Evolutionary conservation across 1,284 basidiomycete genomes (phyloP).

Genomic region (Puccinia hordei): DNA sequence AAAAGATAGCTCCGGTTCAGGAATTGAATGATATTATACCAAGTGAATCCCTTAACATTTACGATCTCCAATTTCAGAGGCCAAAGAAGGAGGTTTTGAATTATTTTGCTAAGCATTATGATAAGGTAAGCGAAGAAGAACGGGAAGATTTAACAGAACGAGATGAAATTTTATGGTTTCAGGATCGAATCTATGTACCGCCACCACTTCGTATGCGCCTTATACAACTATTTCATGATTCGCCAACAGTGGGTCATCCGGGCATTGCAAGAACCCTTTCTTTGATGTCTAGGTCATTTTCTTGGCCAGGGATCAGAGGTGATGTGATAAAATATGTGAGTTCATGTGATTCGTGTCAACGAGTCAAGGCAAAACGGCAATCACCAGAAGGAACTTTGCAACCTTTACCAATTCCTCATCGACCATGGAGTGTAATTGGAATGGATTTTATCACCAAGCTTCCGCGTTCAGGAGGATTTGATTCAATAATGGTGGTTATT

Average conservation of each 20-base stretch:
- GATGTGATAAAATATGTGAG: background rate
- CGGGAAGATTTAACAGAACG: too few relatives aligned
- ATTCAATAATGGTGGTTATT: too few relatives aligned
- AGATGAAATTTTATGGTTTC: background rate
- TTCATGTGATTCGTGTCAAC: constrained; percentile 59
- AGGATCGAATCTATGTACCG: background rate
- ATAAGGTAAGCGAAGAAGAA: too few relatives aligned
- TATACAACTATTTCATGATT: background rate
- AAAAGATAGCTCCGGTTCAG: too few relatives aligned
- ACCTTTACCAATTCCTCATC: too few relatives aligned
- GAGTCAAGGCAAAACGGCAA: constrained; percentile 51
- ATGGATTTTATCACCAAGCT: background rate
- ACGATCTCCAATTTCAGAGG: too few relatives aligned
- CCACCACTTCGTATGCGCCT: background rate
- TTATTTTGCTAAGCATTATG: too few relatives aligned
- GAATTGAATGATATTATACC: background rate
- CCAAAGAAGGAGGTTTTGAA: too few relatives aligned
- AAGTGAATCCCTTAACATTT: background rate
- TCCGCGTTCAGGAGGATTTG: too few relatives aligned
- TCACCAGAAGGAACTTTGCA: constrained; percentile 58
- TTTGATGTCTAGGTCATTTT: background rate
- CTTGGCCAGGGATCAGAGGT: constrained; percentile 8
- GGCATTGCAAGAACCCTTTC: background rate
- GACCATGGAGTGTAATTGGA: background rate
- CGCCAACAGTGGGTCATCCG: background rate